A percentile compares a stretch with the other conserved stretches of the same genome.
phyloP scores from a whole-genome alignment of 306 rosid species.

The Rosa persica region DNA sequence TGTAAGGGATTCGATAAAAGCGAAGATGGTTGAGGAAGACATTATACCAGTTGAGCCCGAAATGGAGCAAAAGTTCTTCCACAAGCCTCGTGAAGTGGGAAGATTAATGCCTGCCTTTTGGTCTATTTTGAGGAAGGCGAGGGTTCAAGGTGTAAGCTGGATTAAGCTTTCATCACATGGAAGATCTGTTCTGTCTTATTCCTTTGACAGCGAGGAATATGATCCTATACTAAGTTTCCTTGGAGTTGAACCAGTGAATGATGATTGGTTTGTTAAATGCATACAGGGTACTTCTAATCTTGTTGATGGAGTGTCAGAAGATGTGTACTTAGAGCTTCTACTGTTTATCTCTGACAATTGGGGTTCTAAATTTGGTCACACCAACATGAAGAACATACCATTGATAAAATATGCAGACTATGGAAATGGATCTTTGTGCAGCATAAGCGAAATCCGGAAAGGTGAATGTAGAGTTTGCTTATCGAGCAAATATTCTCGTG shows the following conservation, averaged over 20 bases:
- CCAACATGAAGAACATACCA: constrained; percentile 39
- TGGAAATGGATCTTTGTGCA: constrained; percentile 40
- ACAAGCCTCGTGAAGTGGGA: constrained; percentile 56
- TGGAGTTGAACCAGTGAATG: constrained; percentile 40
- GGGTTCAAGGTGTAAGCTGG: constrained; percentile 38
- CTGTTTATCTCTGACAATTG: constrained; percentile 46
- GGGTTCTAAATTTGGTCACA: constrained; percentile 24
- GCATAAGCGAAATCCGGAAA: constrained; percentile 10
- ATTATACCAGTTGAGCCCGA: constrained; percentile 62
- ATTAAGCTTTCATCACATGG: constrained; percentile 53
- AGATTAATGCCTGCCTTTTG: constrained; percentile 60
- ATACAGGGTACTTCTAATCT: constrained; percentile 48
- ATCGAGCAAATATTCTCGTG: constrained; percentile 19
- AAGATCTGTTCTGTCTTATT: constrained; percentile 42
- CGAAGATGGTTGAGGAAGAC: constrained; percentile 35
- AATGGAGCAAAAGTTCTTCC: constrained; percentile 55
- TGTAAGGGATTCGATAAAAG: constrained; percentile 53
- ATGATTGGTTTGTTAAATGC: constrained; percentile 75
- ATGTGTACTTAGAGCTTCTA: constrained; percentile 49
- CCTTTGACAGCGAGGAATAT: constrained; percentile 48
- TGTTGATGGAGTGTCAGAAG: constrained; percentile 53
- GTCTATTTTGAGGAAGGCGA: constrained; percentile 50
- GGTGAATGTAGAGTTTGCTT: constrained; percentile 26
- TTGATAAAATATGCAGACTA: constrained; percentile 47
- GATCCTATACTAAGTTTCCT: constrained; percentile 46